Evolutionary conservation across 2,329 filamentous ascomycete genomes (phyloP).

Genomic region (Byssothecium circinans): DNA sequence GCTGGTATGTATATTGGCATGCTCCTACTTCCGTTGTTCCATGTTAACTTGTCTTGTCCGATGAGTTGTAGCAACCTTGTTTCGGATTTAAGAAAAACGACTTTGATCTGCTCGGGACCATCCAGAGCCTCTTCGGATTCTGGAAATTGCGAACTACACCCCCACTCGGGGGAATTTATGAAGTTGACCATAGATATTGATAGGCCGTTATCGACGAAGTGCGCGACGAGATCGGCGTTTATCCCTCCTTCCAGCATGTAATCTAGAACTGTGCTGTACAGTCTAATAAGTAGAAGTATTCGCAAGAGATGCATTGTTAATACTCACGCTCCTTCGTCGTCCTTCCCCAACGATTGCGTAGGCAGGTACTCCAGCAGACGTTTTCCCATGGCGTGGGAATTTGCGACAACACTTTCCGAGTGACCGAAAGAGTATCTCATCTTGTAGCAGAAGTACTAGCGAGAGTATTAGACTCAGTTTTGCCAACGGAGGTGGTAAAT

Average conservation of each 20-base stretch:
- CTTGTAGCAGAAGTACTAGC: constrained; percentile 1
- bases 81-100: neutral
- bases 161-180: too few species aligned
- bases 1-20: neutral
- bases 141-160: neutral
- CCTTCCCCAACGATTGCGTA: neutral
- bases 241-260: neutral
- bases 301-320: neutral
- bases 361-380: neutral
- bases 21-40: neutral
- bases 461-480: neutral
- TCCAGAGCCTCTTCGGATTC: neutral
- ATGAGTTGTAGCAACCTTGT: neutral
- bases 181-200: neutral
- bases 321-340: neutral
- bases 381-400: neutral
- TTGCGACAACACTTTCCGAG: neutral
- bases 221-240: neutral
- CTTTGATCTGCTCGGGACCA: neutral
- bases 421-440: neutral
- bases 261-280: neutral
- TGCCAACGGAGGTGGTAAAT: too few species aligned
- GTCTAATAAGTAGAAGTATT: neutral
- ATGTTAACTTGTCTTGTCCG: neutral
- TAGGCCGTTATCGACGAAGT: neutral